phyloP scores from a whole-genome alignment of 345 rosid genomes.

The Arabidopsis thaliana region TAIR10.1 NC_003075.7:16781501-16782000 shows the following conservation, averaged over 20 bases:
- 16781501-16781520: conserved; percentile 3
- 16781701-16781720: neutral
- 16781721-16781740: conserved; percentile 38
- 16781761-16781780: conserved; percentile 45
- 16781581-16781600: conserved; percentile 25
- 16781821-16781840: conserved; percentile 53
- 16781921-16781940: neutral
- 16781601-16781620: conserved; percentile 25
- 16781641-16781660: conserved; percentile 33
- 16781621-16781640: conserved; percentile 38
- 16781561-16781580: conserved; percentile 34
- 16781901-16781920: conserved; percentile 16
- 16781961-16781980: neutral
- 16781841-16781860: conserved; percentile 48
- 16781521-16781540: conserved; percentile 36
- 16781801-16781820: conserved; percentile 48
- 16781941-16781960: conserved; percentile 38
- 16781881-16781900: conserved; percentile 34
- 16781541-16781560: conserved; percentile 36
- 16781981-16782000: neutral
- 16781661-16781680: conserved; percentile 24
- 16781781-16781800: conserved; percentile 40
- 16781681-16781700: conserved; percentile 35
- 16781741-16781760: conserved; percentile 24
- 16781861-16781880: conserved; percentile 43